Evolutionary conservation across 306 rosid genomes (phyloP).

Genomic region (Fragaria iinumae): DNA sequence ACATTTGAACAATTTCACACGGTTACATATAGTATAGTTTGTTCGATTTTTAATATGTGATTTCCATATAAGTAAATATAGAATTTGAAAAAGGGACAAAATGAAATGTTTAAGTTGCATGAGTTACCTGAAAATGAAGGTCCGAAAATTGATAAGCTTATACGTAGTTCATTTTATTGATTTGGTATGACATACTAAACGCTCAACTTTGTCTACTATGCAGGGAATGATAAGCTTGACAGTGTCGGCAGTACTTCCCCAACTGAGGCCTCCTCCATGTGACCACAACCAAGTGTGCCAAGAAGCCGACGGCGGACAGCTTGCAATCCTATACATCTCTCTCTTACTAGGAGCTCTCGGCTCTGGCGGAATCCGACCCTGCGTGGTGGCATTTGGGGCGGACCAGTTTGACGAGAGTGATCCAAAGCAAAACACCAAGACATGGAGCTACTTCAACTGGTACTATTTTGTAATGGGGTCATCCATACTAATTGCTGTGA

Average conservation of each 20-base stretch:
- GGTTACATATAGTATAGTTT: too few species aligned
- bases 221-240: slow-evolving; percentile 87
- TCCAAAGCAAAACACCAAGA: slow-evolving; percentile 56
- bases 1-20: too few species aligned
- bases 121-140: too few species aligned
- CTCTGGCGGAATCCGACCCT: slow-evolving; percentile 97
- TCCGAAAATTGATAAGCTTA: background rate
- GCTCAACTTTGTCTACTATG: background rate
- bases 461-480: slow-evolving; percentile 90
- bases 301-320: slow-evolving; percentile 58
- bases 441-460: slow-evolving; percentile 92
- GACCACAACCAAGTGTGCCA: slow-evolving; percentile 48
- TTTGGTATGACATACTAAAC: background rate
- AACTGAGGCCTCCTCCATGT: slow-evolving; percentile 76
- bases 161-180: background rate
- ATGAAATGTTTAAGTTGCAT: too few species aligned
- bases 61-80: too few species aligned
- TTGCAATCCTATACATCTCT: slow-evolving; percentile 54
- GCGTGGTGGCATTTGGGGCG: slow-evolving; percentile 93
- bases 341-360: slow-evolving; percentile 65
- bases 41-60: too few species aligned
- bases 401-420: slow-evolving; percentile 85
- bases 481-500: slow-evolving; percentile 75
- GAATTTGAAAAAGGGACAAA: background rate
- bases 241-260: slow-evolving; percentile 70